Conservation (phyloP, 768 basidiomycete genomes). For the Mycena albidolilacea region DNA sequence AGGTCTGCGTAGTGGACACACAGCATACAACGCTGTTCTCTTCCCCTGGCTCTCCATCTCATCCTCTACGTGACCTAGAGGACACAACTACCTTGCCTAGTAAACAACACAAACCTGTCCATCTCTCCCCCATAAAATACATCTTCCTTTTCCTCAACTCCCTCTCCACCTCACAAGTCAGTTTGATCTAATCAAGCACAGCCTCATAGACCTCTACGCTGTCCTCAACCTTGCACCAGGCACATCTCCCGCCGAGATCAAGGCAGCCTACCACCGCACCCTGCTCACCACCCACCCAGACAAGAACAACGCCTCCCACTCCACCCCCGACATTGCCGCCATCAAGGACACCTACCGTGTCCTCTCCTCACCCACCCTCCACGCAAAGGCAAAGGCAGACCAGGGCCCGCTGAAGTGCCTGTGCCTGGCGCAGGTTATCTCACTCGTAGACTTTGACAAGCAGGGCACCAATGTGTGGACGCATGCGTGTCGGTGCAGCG, state of each 20-base stretch:
- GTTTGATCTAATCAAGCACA: too few relatives aligned
- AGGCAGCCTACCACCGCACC: conserved; percentile 68
- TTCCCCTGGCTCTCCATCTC: too few relatives aligned
- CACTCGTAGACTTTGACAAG: conserved; percentile 79
- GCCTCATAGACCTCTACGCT: conserved; percentile 68
- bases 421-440: conserved; percentile 84
- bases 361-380: conserved; percentile 65
- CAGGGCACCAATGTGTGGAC: conserved; percentile 58
- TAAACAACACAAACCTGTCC: too few relatives aligned
- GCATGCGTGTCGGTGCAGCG: conserved; percentile 83
- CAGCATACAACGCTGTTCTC: too few relatives aligned
- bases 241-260: conserved; percentile 71
- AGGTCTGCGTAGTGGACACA: too few relatives aligned
- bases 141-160: too few relatives aligned
- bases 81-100: too few relatives aligned
- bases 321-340: conserved; percentile 61
- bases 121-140: too few relatives aligned
- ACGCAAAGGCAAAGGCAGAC: conserved; percentile 73
- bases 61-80: too few relatives aligned
- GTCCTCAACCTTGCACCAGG: conserved; percentile 67
- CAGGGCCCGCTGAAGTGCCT: conserved; percentile 52
- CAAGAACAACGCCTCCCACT: conserved; percentile 53
- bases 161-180: too few relatives aligned
- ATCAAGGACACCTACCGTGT: conserved; percentile 79
- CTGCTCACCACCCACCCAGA: conserved; percentile 79